Percentiles rank a stretch among this genome's conserved stretches.
Conservation (phyloP, 345 rosid genomes). For the rapeseed (Brassica napus) region DNA sequence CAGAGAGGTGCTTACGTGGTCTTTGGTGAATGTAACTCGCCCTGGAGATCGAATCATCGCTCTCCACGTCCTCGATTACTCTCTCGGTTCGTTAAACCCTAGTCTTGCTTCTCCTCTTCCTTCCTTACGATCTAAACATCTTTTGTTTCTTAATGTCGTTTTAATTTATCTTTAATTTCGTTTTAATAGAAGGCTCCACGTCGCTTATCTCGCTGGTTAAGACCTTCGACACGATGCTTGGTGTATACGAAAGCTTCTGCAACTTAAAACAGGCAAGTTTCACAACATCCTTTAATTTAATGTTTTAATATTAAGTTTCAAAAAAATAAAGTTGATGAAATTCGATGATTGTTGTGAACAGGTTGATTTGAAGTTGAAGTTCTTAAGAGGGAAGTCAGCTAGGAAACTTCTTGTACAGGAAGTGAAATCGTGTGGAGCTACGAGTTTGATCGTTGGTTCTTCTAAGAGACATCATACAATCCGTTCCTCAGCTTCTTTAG, state of each 20-base stretch:
- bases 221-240: slow-evolving; percentile 71
- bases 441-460: slow-evolving; percentile 67
- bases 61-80: slow-evolving; percentile 73
- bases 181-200: slow-evolving; percentile 50
- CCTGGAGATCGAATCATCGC: slow-evolving; percentile 88
- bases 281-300: no score
- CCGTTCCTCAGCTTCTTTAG: slow-evolving; percentile 63
- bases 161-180: no score
- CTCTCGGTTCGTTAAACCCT: slow-evolving; percentile 40
- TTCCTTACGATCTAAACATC: background rate
- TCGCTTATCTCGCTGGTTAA: slow-evolving; percentile 71
- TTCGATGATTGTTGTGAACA: slow-evolving; percentile 23
- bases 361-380: slow-evolving; percentile 92
- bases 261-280: slow-evolving; percentile 73
- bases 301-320: no score
- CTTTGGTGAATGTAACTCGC: slow-evolving; percentile 71
- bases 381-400: slow-evolving; percentile 72
- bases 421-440: slow-evolving; percentile 58
- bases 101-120: background rate
- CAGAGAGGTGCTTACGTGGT: slow-evolving; percentile 82
- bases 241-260: slow-evolving; percentile 95
- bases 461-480: slow-evolving; percentile 54
- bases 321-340: background rate
- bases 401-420: slow-evolving; percentile 70
- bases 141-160: background rate